Conservation (phyloP, 768 basidiomycete species). For the Coprinopsis cinerea region DNA sequence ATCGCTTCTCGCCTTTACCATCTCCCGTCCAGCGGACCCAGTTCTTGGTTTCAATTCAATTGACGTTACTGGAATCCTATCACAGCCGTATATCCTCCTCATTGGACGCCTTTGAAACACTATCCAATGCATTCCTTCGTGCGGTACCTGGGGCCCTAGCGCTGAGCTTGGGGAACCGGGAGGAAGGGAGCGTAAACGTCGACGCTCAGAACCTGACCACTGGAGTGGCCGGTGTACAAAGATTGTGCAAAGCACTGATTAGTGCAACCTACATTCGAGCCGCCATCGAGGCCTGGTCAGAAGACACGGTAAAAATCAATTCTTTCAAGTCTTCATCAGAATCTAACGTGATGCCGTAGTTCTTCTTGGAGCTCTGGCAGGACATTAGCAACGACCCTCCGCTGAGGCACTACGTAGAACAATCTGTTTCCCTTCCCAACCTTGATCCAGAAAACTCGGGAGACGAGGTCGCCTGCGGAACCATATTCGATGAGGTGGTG, state of each 20-base stretch:
- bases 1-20: conserved; percentile 89
- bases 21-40: conserved; percentile 68
- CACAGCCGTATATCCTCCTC: conserved; percentile 73
- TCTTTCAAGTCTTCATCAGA: background rate
- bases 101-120: conserved; percentile 89
- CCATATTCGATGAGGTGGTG: conserved; percentile 78
- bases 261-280: conserved; percentile 70
- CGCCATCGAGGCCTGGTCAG: conserved; percentile 78
- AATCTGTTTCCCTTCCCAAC: conserved; percentile 46
- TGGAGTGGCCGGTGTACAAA: conserved; percentile 77
- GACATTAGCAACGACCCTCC: conserved; percentile 62
- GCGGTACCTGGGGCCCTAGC: conserved; percentile 86
- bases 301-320: conserved; percentile 65
- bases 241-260: conserved; percentile 80
- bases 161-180: conserved; percentile 37
- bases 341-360: conserved; percentile 38
- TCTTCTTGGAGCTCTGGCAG: conserved; percentile 87
- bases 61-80: conserved; percentile 79
- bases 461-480: conserved; percentile 43
- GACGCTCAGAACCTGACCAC: conserved; percentile 67
- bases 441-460: conserved; percentile 22
- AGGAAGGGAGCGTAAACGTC: conserved; percentile 34
- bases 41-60: conserved; percentile 81
- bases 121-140: conserved; percentile 82
- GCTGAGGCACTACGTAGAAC: conserved; percentile 49